Evolutionary conservation across 1,284 basidiomycete species (phyloP).

Genomic region (Schizophyllum amplum): DNA sequence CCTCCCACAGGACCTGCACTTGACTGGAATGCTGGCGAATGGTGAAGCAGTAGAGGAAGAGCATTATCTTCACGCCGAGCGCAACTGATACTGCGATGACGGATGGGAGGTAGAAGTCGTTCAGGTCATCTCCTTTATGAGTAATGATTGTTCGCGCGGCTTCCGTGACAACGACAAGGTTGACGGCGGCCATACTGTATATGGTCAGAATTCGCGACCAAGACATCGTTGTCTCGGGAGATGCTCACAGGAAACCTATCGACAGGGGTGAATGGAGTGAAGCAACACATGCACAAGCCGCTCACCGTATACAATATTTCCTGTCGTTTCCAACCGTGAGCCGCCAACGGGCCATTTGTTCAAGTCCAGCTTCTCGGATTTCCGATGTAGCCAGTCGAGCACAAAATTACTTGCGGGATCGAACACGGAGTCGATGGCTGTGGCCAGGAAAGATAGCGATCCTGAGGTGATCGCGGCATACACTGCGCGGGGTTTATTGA

Average conservation of each 20-base stretch:
- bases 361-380: constrained; percentile 62
- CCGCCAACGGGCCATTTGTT: constrained; percentile 93
- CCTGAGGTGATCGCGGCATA: constrained; percentile 82
- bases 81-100: constrained; percentile 79
- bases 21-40: constrained; percentile 80
- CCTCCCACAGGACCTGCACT: constrained; percentile 91
- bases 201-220: constrained; percentile 8
- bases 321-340: constrained; percentile 84
- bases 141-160: constrained; percentile 65
- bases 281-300: constrained; percentile 10
- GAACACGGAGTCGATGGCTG: constrained; percentile 84
- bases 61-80: constrained; percentile 75
- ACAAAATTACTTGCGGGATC: constrained; percentile 89
- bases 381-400: constrained; percentile 75
- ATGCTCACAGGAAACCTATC: constrained; percentile 59
- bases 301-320: constrained; percentile 83
- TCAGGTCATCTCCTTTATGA: constrained; percentile 42
- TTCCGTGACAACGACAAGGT: constrained; percentile 81
- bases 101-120: constrained; percentile 74
- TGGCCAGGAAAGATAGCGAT: constrained; percentile 86
- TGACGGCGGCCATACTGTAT: constrained; percentile 76
- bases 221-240: neutral
- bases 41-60: constrained; percentile 85
- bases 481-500: constrained; percentile 33
- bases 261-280: constrained; percentile 11